These are phyloP conservation scores for Olyra latifolia DNA, from an alignment of 176 grass and related monocot genomes.

Conservation along the genomic window DNA sequence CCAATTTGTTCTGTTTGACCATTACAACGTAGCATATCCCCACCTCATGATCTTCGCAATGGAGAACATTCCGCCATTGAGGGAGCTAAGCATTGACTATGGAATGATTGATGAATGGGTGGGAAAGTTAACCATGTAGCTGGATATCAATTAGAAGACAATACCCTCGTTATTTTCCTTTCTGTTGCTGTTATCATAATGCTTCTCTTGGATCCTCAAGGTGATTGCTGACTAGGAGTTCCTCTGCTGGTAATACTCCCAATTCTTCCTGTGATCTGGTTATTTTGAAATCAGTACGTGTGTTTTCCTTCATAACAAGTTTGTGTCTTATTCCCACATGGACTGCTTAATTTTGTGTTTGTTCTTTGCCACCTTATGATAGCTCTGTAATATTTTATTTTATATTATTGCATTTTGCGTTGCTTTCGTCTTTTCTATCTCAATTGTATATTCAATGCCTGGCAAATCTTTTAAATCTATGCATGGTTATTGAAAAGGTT, in stretches of 20 bases:
- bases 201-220: constrained; percentile 41
- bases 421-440: neutral
- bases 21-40: constrained; percentile 77
- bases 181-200: constrained; percentile 33
- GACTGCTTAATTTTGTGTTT: constrained; percentile 13
- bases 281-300: neutral
- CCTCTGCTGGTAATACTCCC: constrained; percentile 46
- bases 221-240: constrained; percentile 26
- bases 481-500: constrained; percentile 9
- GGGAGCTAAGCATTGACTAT: constrained; percentile 99
- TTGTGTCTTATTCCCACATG: neutral
- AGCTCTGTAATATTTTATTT: constrained; percentile 3
- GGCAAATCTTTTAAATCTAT: neutral
- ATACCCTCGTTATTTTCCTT: constrained; percentile 14
- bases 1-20: constrained; percentile 91
- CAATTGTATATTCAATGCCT: neutral
- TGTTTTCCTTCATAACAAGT: neutral
- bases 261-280: constrained; percentile 14
- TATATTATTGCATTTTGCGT: neutral
- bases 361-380: neutral
- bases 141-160: constrained; percentile 34
- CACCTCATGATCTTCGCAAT: constrained; percentile 96
- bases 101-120: constrained; percentile 83
- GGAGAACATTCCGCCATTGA: constrained; percentile 97
- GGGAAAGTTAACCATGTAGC: constrained; percentile 75